Evolutionary conservation across 2,329 filamentous ascomycete genomes (phyloP), one percentile per base, ranked within the genome.

Genomic region (Alternaria triticimaculans): DNA sequence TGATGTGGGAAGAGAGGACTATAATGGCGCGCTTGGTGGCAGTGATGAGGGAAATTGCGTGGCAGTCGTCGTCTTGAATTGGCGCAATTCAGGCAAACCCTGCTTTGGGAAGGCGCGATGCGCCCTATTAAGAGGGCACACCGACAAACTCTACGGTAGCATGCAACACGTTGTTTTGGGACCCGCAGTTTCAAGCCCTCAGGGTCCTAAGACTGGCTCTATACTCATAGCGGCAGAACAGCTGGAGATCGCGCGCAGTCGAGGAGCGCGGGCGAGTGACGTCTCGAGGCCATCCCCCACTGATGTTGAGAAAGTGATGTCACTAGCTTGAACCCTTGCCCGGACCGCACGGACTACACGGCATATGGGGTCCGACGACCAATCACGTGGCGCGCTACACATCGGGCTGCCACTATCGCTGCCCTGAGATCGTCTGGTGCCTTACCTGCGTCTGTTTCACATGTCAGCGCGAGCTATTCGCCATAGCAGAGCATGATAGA

Each of bases 101-200:
- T 63, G 60, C 60, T 33, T 50, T 28, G 14, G 41, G 26, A 49
- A 46, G 43, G 56, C 46, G 60, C 60, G 18, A 51, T 51, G 46
- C 12, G 21, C 46, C 21, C 56, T 63, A 54, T 45, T 58, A 60
- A 26, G 30, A 53, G 45, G 45, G 45, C 28, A 44, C 63, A 37
- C 60, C 23, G 49, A 49, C 41, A 49, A 46, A 37, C 50, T 20
- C 55, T 48, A 18, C 28, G 12, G 15, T 49, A 55, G 37, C 48
- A 64, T 54, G 62, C 58, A 37, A 50, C 44, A 28, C 53, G 45
- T 56, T 51, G 50, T 63, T 53, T 65, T 54, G 50, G 63, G 55
- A 37, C 53, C 54, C 54, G 41, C 21, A 55, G 44, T 51, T 58
- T 55, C 55, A 62, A 37, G 25, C 55, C 41, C 25, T 63, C 57